Evolutionary conservation across 371 early-diverging fungal genomes (phyloP), one percentile per base, ranked within the genome.

Genomic region (Mortierella sp.): DNA sequence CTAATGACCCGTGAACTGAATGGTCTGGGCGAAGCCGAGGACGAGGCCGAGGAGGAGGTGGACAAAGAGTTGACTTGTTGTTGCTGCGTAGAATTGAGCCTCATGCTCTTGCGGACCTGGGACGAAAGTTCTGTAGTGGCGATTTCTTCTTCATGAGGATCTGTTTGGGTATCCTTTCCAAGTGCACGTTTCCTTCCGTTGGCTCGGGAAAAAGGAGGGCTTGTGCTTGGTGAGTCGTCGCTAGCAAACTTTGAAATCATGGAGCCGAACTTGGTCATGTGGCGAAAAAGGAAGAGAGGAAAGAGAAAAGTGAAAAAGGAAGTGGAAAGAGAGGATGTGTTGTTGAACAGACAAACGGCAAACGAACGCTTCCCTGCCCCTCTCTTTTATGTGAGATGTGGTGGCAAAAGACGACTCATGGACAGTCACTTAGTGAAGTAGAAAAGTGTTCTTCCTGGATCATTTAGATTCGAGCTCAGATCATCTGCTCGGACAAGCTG

Each of bases 171-270:
- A 11, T 44, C 53, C 11, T 23, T 43, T 14, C 46, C 62, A 29
- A 63, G 43, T 12, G 53, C 16, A 16, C 28, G 66, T 57, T 70
- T 75, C 63, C 51, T 70, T 56, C 28, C 44, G 25, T 19, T 58
- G 52, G 21, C 4, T 11, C 37, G 44, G 50, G 7, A 29, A 15
- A 1, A 25, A 26, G 23, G 9, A 48, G 18, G 30, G 28, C n/a
- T 26, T 25, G 62, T 59, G 25, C 65, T 57, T 19, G 25, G 21
- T 37, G 57, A 60, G 7, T 62, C 57, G 37, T 61, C 66, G 58
- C 67, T 63, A 4, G 71, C 71, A 46, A 71, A 76, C 29, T 71
- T 66, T 14, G 76, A 76, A 21, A 76, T 58, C 44, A 76, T n/a
- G 1, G 71, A 64, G 6, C 60, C 37, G 57, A 76, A 76, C 16